Base-by-base conservation (phyloP, 1,284 basidiomycete species). In the Bondarzewia mesenterica region DNA sequence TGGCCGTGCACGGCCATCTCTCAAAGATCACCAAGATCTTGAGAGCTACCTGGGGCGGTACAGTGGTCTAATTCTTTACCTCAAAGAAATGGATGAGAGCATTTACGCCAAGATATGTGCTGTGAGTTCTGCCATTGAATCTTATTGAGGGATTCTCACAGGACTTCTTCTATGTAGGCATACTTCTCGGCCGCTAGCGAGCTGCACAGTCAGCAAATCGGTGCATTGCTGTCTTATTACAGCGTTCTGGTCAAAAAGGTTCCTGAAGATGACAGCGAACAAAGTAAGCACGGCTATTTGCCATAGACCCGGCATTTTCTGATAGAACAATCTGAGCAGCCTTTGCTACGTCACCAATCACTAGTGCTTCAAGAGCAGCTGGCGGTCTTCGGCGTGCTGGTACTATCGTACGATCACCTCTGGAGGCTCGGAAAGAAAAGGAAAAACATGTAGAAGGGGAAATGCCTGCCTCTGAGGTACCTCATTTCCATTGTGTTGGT, bases 41-140 rank as follows among this genome's bases (percentile, higher is more conserved):
- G 92, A 97, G 60, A 73, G 75, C 23, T 88, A 89, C 60, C 76
- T 98, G 8, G 91, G 89, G 22, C 76, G 84, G 43, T 98, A 98
- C 64, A 82, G 87, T 42, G 94, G 94, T 2, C 64, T 99, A 43
- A 82, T 98, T 66, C 73, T 98, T 14, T 99, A 95, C 61, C 70
- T 97, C 54, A 94, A 93, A 63, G 95, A 99, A 69, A 94, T 96
- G 82, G 92, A 94, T 50, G 89, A 93, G 62, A 68, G 66, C 46
- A 65, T 84, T 23, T 96, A 95, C 63, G 85, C 82, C 39, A 89
- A 87, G 60, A 67, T 95, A 27, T 96, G 92, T 60, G 87, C 85
- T 44, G 93, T 95, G 61, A 51, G 88, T 74, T 12, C 43, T 26
- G 36, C 41, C 40, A 16, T 10, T 37, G 37, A 36, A 32, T 26